Evolutionary conservation across 768 basidiomycete genomes (phyloP).

Genomic region (Tricholoma hemisulphureum): DNA sequence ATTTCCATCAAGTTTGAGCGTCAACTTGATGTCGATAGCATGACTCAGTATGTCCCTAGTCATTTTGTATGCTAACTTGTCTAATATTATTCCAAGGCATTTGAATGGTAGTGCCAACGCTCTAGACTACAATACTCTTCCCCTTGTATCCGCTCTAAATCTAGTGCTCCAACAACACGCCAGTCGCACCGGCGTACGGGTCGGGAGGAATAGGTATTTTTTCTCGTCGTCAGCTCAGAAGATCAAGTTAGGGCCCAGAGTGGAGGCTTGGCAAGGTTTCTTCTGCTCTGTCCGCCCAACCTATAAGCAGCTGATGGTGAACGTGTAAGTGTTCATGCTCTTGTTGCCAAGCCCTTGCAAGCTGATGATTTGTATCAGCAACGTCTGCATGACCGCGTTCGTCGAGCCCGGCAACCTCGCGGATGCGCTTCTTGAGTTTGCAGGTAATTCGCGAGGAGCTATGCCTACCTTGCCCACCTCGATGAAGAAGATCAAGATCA

Average conservation of each 20-base stretch:
- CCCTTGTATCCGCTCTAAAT: constrained; percentile 57
- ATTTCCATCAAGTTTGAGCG: constrained; percentile 41
- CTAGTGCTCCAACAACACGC: constrained; percentile 53
- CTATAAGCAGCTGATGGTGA: constrained; percentile 51
- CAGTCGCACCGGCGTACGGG: constrained; percentile 44
- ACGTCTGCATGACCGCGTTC: constrained; percentile 58
- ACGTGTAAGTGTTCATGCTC: constrained; percentile 38
- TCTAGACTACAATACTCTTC: constrained; percentile 46
- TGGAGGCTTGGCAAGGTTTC: constrained; percentile 45
- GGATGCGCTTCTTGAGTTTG: constrained; percentile 52
- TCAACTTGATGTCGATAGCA: constrained; percentile 34
- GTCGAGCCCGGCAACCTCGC: constrained; percentile 61
- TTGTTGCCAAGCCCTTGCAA: not conserved
- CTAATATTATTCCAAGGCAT: constrained; percentile 40
- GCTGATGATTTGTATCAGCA: constrained; percentile 26
- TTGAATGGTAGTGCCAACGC: constrained; percentile 45
- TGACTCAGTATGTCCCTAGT: constrained; percentile 32
- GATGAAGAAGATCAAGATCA: constrained; percentile 58
- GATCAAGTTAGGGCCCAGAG: constrained; percentile 30
- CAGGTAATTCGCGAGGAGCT: constrained; percentile 37
- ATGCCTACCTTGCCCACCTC: constrained; percentile 46
- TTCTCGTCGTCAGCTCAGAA: constrained; percentile 37
- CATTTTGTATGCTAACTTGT: not conserved
- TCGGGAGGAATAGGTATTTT: constrained; percentile 58
- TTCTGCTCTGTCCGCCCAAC: constrained; percentile 50